Evolutionary conservation across 805 yeast species (phyloP), one percentile per base, ranked within the genome.

Genomic region (Pichia thaimueangensis): DNA sequence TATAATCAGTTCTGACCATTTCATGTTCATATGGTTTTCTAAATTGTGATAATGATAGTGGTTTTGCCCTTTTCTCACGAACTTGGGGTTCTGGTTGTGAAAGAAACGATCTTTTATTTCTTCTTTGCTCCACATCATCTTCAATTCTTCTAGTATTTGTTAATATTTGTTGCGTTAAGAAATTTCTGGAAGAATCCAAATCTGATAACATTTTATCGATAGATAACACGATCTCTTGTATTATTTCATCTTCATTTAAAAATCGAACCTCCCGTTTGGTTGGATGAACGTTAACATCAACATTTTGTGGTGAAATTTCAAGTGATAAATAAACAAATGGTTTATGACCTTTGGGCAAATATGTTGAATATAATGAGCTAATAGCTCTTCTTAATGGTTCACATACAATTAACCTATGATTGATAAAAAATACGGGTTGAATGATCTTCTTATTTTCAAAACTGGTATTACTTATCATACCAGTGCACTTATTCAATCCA

Each of bases 251-350:
- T 53, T 93, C 97, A 58, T 78, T 62, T 28, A 93, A 64, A 57
- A 93, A 88, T 33, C 94, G 60, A 2, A 93, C 97, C 54, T 91
- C 97, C 45, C 91, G 72, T 53, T 93, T 93, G 0, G 97, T 91
- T 0, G 98, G 98, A 57, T 93, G 98, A 12, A 93, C 81, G 57
- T 93, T 93, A 13, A 93, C 97, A 59, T 93, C 98, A 7, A 93
- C 70, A 47, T 81, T 80, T 27, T 63, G 64, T 1, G 96, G 85
- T 19, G 70, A 66, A 2, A 93, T 76, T 16, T 66, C 65, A n/a
- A 93, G 58, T 37, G 85, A 70, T 40, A 93, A 45, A 60, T 88
- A 93, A 1, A 86, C 70, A 57, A 93, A 93, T 0, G 95, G 82
- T 50, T 71, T 76, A 34, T 69, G 69, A 0, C 94, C 94, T 51